phyloP scores from a whole-genome alignment of 1,284 basidiomycete genomes.

The Clitocybe nebularis region DNA sequence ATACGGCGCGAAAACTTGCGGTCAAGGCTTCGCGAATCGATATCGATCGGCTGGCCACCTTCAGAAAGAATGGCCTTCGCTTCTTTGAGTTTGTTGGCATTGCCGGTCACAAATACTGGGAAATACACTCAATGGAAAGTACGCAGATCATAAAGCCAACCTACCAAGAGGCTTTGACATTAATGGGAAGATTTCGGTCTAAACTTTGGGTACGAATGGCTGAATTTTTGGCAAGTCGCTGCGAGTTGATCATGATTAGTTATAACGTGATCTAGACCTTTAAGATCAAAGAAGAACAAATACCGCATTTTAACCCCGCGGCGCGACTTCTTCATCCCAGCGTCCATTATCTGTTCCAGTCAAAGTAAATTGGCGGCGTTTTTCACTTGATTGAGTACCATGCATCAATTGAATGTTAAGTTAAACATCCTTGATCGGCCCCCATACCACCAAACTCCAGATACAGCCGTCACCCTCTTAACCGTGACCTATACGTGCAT shows the following conservation, averaged over 20 bases:
- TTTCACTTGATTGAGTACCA: too few species aligned
- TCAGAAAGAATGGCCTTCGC: conserved; percentile 74
- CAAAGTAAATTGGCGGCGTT: too few species aligned
- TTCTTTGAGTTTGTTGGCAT: conserved; percentile 91
- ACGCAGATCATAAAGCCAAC: background rate
- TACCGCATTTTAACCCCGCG: too few species aligned
- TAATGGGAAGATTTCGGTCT: background rate
- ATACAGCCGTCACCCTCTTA: too few species aligned
- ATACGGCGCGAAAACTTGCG: conserved; percentile 46
- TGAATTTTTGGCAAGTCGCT: background rate
- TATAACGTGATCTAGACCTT: background rate
- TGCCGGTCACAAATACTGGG: conserved; percentile 92
- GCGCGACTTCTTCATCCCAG: too few species aligned
- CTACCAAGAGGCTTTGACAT: conserved; percentile 18
- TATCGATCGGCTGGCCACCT: conserved; percentile 52
- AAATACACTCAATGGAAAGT: background rate
- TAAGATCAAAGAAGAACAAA: too few species aligned
- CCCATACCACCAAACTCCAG: too few species aligned
- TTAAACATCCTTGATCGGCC: too few species aligned
- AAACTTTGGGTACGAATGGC: too few species aligned
- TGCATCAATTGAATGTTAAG: too few species aligned
- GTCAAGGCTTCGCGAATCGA: conserved; percentile 68
- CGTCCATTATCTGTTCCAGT: too few species aligned
- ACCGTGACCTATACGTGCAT: too few species aligned
- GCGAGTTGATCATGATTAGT: background rate